Evolutionary conservation across 2,329 filamentous ascomycete genomes (phyloP).

Genomic region (Aspergillus sp.): DNA sequence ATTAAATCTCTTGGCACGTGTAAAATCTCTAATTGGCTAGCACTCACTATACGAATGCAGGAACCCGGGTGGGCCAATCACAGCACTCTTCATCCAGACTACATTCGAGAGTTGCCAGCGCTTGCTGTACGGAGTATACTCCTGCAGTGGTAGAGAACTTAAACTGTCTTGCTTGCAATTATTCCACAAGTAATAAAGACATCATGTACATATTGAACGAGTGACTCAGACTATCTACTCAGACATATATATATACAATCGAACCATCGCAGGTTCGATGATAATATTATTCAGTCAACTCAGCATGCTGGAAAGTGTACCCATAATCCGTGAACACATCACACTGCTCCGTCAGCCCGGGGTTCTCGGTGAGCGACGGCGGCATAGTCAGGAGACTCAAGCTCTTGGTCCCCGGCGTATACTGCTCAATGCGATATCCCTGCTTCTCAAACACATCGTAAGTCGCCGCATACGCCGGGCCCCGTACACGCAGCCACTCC

Average conservation of each 20-base stretch:
- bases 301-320: slow-evolving; percentile 16
- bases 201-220: too few relatives aligned
- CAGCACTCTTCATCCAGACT: too few relatives aligned
- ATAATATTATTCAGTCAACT: background rate
- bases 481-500: slow-evolving; percentile 9
- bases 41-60: too few relatives aligned
- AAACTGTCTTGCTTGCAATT: too few relatives aligned
- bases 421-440: slow-evolving; percentile 8
- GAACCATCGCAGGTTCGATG: background rate
- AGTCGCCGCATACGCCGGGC: slow-evolving; percentile 13
- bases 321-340: slow-evolving; percentile 15
- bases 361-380: slow-evolving; percentile 8
- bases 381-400: slow-evolving; percentile 11
- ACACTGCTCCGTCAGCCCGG: slow-evolving; percentile 10
- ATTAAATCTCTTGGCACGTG: too few relatives aligned
- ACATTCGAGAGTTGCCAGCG: too few relatives aligned
- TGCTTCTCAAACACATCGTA: slow-evolving; percentile 7
- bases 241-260: background rate
- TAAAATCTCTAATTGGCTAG: too few relatives aligned
- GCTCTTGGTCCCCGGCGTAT: slow-evolving; percentile 4
- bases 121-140: too few relatives aligned
- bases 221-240: too few relatives aligned
- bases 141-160: too few relatives aligned
- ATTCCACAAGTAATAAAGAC: too few relatives aligned
- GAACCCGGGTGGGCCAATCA: too few relatives aligned